These are phyloP conservation scores for Oxyria digyna DNA, from an alignment of 148 eudicot species.

Conservation along the genomic window DNA sequence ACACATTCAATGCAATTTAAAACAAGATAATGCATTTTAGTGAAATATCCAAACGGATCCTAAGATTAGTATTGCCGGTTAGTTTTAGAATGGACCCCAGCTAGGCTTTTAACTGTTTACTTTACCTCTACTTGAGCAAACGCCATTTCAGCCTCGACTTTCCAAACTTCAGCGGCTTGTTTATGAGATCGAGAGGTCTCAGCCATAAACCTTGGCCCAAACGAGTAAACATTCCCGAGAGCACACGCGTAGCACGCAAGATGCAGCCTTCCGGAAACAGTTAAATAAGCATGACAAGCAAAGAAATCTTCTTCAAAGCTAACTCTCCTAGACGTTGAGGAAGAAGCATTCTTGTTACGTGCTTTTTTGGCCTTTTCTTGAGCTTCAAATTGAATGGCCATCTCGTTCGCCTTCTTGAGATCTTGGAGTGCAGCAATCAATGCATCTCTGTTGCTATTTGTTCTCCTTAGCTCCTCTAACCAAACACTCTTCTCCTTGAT, in stretches of 20 bases:
- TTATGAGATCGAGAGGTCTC: slow-evolving; percentile 41
- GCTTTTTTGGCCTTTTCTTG: slow-evolving; percentile 22
- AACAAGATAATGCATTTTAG: too few relatives aligned
- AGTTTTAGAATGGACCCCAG: too few relatives aligned
- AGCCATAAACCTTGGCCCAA: slow-evolving; percentile 79
- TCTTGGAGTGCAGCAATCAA: slow-evolving; percentile 56
- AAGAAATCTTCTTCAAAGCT: slow-evolving; percentile 48
- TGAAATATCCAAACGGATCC: too few relatives aligned
- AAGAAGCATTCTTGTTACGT: slow-evolving; percentile 4
- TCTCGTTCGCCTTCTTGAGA: slow-evolving; percentile 47
- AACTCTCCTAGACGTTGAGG: neutral
- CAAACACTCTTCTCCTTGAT: slow-evolving; percentile 41
- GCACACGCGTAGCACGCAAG: slow-evolving; percentile 79
- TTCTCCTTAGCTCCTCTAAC: slow-evolving; percentile 62
- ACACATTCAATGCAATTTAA: neutral
- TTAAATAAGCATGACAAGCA: slow-evolving; percentile 50
- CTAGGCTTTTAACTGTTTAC: too few relatives aligned
- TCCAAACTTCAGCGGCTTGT: slow-evolving; percentile 76
- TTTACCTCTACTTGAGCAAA: slow-evolving; percentile 75
- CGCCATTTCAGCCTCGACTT: slow-evolving; percentile 83
- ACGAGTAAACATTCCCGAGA: slow-evolving; percentile 86
- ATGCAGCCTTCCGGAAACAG: slow-evolving; percentile 81
- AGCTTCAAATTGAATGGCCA: slow-evolving; percentile 41
- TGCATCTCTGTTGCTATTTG: slow-evolving; percentile 64
- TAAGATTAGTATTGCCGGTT: too few relatives aligned